These are phyloP conservation scores for Atractiella rhizophila DNA, from an alignment of 768 basidiomycete species.

Conservation along the genomic window DNA sequence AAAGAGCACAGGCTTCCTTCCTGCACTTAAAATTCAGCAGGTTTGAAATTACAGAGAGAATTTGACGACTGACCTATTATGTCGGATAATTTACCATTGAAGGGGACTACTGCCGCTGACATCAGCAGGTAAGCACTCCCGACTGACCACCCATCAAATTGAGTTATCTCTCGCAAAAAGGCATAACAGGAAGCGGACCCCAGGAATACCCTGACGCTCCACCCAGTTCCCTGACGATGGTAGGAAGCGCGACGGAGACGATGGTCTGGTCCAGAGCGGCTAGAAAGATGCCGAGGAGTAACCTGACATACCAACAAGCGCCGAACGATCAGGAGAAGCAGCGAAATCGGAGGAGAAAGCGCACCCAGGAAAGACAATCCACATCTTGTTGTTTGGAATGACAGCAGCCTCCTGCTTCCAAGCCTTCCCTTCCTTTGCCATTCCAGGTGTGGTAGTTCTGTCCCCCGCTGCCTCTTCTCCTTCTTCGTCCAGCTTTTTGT, in stretches of 20 bases:
- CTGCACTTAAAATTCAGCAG: no score
- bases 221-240: conserved; percentile 1
- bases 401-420: no score
- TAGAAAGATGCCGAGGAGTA: conserved; percentile 1
- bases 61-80: not conserved
- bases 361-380: conserved; percentile 1
- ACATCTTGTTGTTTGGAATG: not conserved
- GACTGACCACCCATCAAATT: conserved; percentile 1
- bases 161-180: not conserved
- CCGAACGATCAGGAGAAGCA: no score
- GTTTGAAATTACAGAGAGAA: no score
- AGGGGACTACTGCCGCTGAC: conserved; percentile 3
- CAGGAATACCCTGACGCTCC: conserved; percentile 1
- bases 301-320: no score
- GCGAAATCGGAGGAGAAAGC: no score
- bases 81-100: not conserved
- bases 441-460: no score
- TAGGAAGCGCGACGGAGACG: conserved; percentile 2
- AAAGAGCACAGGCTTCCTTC: conserved; percentile 17
- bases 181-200: not conserved
- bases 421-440: no score
- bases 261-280: conserved; percentile 3
- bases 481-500: no score
- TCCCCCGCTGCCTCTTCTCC: no score
- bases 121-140: conserved; percentile 6